A percentile compares a stretch with the other conserved stretches of the same genome.
Evolutionary conservation across 2,329 filamentous ascomycete species (phyloP).

Genomic region (Clarireedia sp.): DNA sequence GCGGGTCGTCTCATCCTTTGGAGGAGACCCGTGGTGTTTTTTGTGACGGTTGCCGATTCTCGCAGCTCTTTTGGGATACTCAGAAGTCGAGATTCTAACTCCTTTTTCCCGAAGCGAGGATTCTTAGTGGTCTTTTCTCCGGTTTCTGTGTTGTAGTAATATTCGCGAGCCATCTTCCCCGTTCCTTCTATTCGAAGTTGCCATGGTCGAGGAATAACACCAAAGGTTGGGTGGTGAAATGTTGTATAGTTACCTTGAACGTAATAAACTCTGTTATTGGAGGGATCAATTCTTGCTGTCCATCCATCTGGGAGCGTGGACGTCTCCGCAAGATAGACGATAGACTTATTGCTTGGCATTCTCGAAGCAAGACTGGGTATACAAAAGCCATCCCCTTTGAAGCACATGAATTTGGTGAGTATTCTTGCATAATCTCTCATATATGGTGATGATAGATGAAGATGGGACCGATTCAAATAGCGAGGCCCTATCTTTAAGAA

Average conservation of each 20-base stretch:
- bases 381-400: background rate
- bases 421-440: too few species aligned
- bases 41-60: slow-evolving; percentile 8
- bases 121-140: background rate
- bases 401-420: too few species aligned
- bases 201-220: slow-evolving; percentile 11
- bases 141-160: slow-evolving; percentile 5
- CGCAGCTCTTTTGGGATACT: slow-evolving; percentile 3
- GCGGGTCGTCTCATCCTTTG: slow-evolving; percentile 2
- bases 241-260: background rate
- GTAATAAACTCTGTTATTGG: slow-evolving; percentile 5
- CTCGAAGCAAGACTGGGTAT: background rate
- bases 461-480: too few species aligned
- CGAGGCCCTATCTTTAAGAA: too few species aligned
- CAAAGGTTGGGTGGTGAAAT: slow-evolving; percentile 5
- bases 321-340: background rate
- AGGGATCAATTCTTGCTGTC: background rate
- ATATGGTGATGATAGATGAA: too few species aligned
- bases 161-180: background rate
- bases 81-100: background rate
- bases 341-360: background rate
- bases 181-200: slow-evolving; percentile 6
- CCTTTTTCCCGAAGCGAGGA: slow-evolving; percentile 9
- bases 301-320: background rate
- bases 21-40: background rate